Evolutionary conservation across 2,329 filamentous ascomycete genomes (phyloP), one percentile per base, ranked within the genome.

Genomic region (Podosphaera aphanis): DNA sequence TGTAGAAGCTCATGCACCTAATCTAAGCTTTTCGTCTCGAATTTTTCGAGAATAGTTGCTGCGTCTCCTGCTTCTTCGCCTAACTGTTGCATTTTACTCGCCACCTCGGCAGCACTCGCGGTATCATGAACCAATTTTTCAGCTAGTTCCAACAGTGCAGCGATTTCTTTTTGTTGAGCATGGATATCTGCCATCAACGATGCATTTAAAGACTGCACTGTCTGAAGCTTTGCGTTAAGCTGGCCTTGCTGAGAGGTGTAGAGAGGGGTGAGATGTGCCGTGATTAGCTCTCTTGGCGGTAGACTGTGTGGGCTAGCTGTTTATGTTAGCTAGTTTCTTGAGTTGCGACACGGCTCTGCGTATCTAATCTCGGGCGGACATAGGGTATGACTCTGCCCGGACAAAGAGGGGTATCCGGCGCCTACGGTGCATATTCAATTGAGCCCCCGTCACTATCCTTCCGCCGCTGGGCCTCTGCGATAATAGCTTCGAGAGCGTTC

Each of bases 401-500:
- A 29, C 6, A 11, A 29, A 29, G 6, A 29, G 11, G 25, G 25
- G 11, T 29, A 29, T 5, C 25, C 25, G 25, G 25, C 11, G 25
- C 25, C 25, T 29, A 29, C 25, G 25, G 25, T 29, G 25, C 6
- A 29, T 29, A 11, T 29, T 29, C 1, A 29, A 11, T 6, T 29
- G 11, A 11, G 25, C 11, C 25, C 11, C 11, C 25, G 25, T 5
- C 5, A 11, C 46, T 38, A 8, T 46, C 49, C 44, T 45, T 55
- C 47, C 53, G 47, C 40, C 46, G 46, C 40, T 43, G 46, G n/a
- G 73, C 74, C 45, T 71, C 69, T 47, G 59, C 62, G 43, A 74
- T 64, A 13, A 78, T 62, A 21, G 52, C 60, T 54, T 78, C 74
- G 5, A 77, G 64, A 56, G 71, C 66, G 56, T 78, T 78, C 8